Percentiles rank a stretch among this genome's conserved stretches.
Conservation (phyloP, 306 rosid genomes). For the Citrullus colocynthis region DNA sequence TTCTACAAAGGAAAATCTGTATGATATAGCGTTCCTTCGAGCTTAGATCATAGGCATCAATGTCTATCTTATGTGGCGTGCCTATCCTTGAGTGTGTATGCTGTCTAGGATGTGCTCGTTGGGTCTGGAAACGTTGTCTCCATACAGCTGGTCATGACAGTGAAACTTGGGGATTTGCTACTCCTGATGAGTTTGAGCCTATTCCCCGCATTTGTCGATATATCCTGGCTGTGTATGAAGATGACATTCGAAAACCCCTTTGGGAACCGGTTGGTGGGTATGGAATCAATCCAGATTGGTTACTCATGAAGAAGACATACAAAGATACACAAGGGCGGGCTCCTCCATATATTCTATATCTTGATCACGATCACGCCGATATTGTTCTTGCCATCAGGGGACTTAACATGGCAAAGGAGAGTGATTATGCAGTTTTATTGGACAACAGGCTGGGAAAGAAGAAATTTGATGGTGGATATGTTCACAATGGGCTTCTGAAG, state of each 20-base stretch:
- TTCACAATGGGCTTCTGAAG: slow-evolving; percentile 84
- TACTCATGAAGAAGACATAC: slow-evolving; percentile 40
- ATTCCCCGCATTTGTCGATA: slow-evolving; percentile 84
- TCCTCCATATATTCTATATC: slow-evolving; percentile 66
- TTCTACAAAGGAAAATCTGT: neutral
- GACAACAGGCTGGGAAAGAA: slow-evolving; percentile 72
- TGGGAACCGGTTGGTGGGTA: slow-evolving; percentile 84
- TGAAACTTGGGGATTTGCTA: slow-evolving; percentile 78
- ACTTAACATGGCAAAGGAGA: slow-evolving; percentile 72
- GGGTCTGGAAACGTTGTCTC: slow-evolving; percentile 94
- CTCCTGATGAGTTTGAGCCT: slow-evolving; percentile 71
- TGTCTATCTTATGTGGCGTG: slow-evolving; percentile 66
- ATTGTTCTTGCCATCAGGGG: slow-evolving; percentile 86
- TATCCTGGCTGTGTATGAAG: slow-evolving; percentile 78
- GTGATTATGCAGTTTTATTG: slow-evolving; percentile 76
- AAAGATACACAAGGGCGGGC: slow-evolving; percentile 51
- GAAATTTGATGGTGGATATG: slow-evolving; percentile 88
- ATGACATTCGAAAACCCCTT: slow-evolving; percentile 58
- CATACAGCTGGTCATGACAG: slow-evolving; percentile 94
- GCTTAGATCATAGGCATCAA: slow-evolving; percentile 16
- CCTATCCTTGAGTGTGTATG: slow-evolving; percentile 92
- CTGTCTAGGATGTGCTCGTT: slow-evolving; percentile 80
- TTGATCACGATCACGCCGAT: slow-evolving; percentile 66
- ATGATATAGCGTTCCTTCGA: neutral
- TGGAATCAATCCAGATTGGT: slow-evolving; percentile 64